These are phyloP conservation scores for Pelargonium hybrid DNA, from an alignment of 441 rosid species.

Conservation along the genomic window DNA sequence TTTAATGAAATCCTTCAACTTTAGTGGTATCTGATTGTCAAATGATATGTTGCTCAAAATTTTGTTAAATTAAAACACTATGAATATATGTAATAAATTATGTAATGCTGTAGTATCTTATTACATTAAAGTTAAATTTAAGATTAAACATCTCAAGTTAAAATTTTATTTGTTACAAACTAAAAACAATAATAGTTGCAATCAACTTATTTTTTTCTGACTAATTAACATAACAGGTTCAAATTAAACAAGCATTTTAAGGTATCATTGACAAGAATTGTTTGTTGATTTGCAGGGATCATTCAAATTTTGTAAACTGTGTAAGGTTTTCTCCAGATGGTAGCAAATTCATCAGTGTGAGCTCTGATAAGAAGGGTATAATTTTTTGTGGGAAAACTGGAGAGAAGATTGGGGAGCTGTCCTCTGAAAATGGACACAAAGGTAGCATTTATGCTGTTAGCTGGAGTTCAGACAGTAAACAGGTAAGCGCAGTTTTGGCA, in stretches of 20 bases:
- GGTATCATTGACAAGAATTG: not conserved
- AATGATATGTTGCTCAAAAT: not conserved
- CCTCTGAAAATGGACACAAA: conserved; percentile 69
- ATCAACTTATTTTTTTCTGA: too few species aligned
- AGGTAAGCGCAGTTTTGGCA: conserved; percentile 34
- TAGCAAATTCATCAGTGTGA: conserved; percentile 71
- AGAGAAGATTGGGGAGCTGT: conserved; percentile 65
- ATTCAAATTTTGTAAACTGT: conserved; percentile 90
- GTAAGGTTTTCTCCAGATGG: conserved; percentile 90
- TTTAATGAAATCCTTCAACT: not conserved
- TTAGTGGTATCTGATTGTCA: not conserved
- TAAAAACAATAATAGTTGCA: too few species aligned
- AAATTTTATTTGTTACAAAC: too few species aligned
- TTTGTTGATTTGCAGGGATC: conserved; percentile 44
- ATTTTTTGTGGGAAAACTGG: conserved; percentile 79
- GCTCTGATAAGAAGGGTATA: conserved; percentile 86
- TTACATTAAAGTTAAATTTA: too few species aligned
- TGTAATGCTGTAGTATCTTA: too few species aligned
- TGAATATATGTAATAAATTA: too few species aligned
- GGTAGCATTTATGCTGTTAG: conserved; percentile 86
- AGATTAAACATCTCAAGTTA: too few species aligned
- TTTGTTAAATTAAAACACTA: too few species aligned
- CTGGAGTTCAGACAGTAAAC: conserved; percentile 89
- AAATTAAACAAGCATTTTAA: too few species aligned
- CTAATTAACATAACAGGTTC: too few species aligned